These are phyloP conservation scores for Zygoascus tannicola DNA, from an alignment of 805 yeast species.

Conservation along the genomic window DNA sequence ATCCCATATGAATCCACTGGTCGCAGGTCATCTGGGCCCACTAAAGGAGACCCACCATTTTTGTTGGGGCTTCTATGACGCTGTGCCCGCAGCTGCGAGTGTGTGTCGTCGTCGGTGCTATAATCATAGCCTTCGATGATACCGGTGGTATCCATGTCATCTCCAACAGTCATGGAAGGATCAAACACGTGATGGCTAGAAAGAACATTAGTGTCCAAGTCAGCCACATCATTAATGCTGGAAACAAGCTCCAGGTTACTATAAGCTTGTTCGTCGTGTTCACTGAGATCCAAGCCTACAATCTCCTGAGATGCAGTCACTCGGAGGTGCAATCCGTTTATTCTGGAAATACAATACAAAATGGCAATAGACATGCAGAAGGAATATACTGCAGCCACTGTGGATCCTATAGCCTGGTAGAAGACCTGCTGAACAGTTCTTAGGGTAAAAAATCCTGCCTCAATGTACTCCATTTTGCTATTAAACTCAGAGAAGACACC, in stretches of 20 bases:
- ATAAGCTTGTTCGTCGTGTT: slow-evolving; percentile 83
- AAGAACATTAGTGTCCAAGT: slow-evolving; percentile 2
- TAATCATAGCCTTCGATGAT: slow-evolving; percentile 1
- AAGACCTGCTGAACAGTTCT: slow-evolving; percentile 68
- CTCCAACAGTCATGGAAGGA: slow-evolving; percentile 11
- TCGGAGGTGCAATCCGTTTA: slow-evolving; percentile 77
- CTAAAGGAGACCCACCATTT: neutral
- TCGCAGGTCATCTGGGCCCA: neutral
- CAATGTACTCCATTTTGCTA: slow-evolving; percentile 48
- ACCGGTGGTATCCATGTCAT: slow-evolving; percentile 23
- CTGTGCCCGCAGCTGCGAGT: neutral
- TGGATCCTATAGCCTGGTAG: slow-evolving; percentile 74
- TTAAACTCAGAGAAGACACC: slow-evolving; percentile 82
- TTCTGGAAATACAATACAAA: slow-evolving; percentile 54
- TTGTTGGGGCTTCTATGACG: neutral
- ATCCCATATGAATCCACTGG: neutral
- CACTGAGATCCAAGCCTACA: slow-evolving; percentile 78
- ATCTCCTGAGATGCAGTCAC: slow-evolving; percentile 80
- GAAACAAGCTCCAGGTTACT: neutral
- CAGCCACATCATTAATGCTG: neutral
- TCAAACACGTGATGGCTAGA: slow-evolving; percentile 3
- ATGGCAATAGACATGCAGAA: slow-evolving; percentile 63
- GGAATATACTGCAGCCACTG: slow-evolving; percentile 66
- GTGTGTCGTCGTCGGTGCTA: neutral
- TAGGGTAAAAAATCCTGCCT: slow-evolving; percentile 64